Conservation (phyloP, 2,329 filamentous ascomycete species). For the Trichophyton rubrum region DNA sequence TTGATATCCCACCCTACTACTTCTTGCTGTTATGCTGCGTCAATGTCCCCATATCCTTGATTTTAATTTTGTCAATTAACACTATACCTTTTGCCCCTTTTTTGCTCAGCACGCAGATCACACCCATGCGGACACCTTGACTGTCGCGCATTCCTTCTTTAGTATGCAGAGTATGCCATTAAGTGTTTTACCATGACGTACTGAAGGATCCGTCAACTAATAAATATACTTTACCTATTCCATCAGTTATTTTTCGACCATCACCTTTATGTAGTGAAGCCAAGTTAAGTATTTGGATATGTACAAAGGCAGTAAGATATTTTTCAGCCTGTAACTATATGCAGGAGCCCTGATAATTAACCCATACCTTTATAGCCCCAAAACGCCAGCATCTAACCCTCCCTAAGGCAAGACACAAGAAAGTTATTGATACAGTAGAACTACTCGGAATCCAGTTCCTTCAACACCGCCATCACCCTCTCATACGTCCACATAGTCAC, state of each 20-base stretch:
- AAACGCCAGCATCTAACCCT: neutral
- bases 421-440: neutral
- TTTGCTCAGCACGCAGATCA: neutral
- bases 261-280: neutral
- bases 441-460: constrained; percentile 16
- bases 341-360: neutral
- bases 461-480: constrained; percentile 51
- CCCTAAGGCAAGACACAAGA: neutral
- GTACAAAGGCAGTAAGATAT: neutral
- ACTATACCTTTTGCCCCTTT: constrained; percentile 1
- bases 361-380: neutral
- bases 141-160: neutral
- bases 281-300: neutral
- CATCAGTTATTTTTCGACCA: neutral
- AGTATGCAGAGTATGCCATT: neutral
- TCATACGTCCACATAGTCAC: constrained; percentile 96
- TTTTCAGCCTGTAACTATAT: neutral
- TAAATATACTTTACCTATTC: neutral
- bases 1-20: neutral
- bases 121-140: neutral
- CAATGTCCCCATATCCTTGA: neutral
- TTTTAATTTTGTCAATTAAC: constrained; percentile 2
- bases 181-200: neutral
- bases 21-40: neutral
- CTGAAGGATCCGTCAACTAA: neutral